Evolutionary conservation across 2,329 filamentous ascomycete species (phyloP).

Genomic region (Cladosporium halotolerans): DNA sequence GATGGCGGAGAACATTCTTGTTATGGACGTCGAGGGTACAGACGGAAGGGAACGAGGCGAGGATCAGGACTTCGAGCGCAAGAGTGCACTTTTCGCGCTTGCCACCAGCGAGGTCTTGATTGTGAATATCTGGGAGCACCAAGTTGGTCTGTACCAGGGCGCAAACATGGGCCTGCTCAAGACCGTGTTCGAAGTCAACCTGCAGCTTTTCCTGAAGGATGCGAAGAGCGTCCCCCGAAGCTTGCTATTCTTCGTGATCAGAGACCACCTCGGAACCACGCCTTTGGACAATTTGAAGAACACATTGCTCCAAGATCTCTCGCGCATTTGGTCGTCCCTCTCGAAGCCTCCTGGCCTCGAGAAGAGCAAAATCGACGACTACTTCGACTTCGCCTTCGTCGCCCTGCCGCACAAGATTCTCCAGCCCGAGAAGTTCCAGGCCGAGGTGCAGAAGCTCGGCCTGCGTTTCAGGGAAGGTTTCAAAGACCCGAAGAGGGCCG

Average conservation of each 20-base stretch:
- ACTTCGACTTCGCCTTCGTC: slow-evolving; percentile 97
- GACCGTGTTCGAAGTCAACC: slow-evolving; percentile 97
- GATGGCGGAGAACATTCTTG: slow-evolving; percentile 96
- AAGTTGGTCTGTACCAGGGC: slow-evolving; percentile 94
- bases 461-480: slow-evolving; percentile 77
- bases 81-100: slow-evolving; percentile 93
- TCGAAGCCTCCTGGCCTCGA: slow-evolving; percentile 88
- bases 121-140: slow-evolving; percentile 99
- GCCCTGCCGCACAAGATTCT: slow-evolving; percentile 94
- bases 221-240: slow-evolving; percentile 86
- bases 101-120: slow-evolving; percentile 97
- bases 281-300: slow-evolving; percentile 84
- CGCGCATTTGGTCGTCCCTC: slow-evolving; percentile 85
- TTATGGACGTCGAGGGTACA: slow-evolving; percentile 98
- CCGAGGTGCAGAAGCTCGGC: slow-evolving; percentile 73
- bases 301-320: slow-evolving; percentile 83
- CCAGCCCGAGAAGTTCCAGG: slow-evolving; percentile 82
- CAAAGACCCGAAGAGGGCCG: slow-evolving; percentile 58
- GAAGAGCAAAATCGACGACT: slow-evolving; percentile 84
- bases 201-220: slow-evolving; percentile 95
- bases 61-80: slow-evolving; percentile 97
- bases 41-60: slow-evolving; percentile 94
- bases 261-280: slow-evolving; percentile 89
- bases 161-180: slow-evolving; percentile 98
- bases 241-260: slow-evolving; percentile 96